Conservation (phyloP, 805 yeast genomes). For the Pichia pseudocactophila region DNA sequence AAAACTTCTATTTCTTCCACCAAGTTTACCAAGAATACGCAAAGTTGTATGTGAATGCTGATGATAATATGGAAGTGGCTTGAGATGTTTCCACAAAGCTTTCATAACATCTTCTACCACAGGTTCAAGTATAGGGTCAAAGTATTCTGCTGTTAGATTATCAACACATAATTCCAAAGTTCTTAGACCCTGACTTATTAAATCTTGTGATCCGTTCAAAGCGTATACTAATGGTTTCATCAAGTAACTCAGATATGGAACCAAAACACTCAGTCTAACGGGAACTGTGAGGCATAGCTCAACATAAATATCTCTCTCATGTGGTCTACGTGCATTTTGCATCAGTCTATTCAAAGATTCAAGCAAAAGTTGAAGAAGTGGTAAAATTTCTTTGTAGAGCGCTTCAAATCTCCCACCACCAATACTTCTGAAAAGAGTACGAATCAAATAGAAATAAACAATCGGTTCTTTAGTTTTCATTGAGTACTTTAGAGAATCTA, state of each 20-base stretch:
- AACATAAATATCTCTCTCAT: conserved; percentile 88
- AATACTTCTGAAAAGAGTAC: conserved; percentile 86
- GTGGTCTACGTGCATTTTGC: conserved; percentile 74
- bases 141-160: conserved; percentile 89
- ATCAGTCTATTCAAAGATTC: conserved; percentile 81
- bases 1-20: conserved; percentile 89
- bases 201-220: conserved; percentile 79
- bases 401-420: conserved; percentile 96
- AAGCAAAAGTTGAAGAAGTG: conserved; percentile 75
- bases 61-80: conserved; percentile 90
- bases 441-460: conserved; percentile 76
- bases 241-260: conserved; percentile 81
- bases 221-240: conserved; percentile 92
- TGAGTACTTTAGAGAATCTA: conserved; percentile 69
- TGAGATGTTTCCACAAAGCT: conserved; percentile 83
- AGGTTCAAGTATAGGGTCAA: conserved; percentile 95
- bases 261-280: conserved; percentile 84
- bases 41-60: conserved; percentile 93
- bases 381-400: conserved; percentile 86
- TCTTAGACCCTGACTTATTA: conserved; percentile 88
- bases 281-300: conserved; percentile 95
- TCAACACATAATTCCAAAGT: conserved; percentile 95
- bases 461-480: conserved; percentile 87
- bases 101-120: conserved; percentile 91
- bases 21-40: conserved; percentile 86